Conservation (phyloP, 306 rosid genomes). For the Cucumis hystrix region DNA sequence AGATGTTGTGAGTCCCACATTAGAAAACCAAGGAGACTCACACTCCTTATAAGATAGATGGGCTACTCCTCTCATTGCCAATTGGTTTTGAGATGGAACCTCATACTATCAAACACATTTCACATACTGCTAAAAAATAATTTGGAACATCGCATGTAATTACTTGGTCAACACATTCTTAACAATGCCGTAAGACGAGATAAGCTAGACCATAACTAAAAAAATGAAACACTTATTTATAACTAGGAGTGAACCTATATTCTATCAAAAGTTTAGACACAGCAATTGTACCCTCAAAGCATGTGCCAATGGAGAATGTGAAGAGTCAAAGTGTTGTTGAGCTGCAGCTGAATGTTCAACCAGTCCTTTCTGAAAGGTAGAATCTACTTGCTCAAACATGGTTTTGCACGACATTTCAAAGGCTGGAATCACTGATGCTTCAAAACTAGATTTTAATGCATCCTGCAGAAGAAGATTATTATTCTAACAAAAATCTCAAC, state of each 20-base stretch:
- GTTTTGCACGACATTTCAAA: conserved; percentile 88
- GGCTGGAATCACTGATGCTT: conserved; percentile 67
- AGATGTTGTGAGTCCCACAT: too few species aligned
- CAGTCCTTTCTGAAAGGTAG: conserved; percentile 93
- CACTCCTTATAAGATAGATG: too few species aligned
- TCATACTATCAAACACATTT: too few species aligned
- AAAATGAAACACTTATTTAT: neutral
- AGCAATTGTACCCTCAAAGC: conserved; percentile 54
- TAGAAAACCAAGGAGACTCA: too few species aligned
- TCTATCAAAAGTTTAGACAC: neutral
- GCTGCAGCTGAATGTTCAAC: conserved; percentile 62
- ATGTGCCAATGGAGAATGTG: conserved; percentile 67
- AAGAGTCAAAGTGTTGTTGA: conserved; percentile 74
- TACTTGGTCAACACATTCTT: neutral
- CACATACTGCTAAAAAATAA: neutral
- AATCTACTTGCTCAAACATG: conserved; percentile 94
- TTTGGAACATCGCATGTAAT: neutral
- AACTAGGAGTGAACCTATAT: neutral
- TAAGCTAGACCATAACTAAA: neutral
- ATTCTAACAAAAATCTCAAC: neutral
- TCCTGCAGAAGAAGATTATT: conserved; percentile 35
- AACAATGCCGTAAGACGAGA: neutral
- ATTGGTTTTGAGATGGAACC: too few species aligned
- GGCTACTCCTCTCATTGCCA: too few species aligned
- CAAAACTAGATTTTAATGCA: conserved; percentile 66